Base-by-base conservation (phyloP, 1,284 basidiomycete genomes). In the Microbotryum intermedium region DNA sequence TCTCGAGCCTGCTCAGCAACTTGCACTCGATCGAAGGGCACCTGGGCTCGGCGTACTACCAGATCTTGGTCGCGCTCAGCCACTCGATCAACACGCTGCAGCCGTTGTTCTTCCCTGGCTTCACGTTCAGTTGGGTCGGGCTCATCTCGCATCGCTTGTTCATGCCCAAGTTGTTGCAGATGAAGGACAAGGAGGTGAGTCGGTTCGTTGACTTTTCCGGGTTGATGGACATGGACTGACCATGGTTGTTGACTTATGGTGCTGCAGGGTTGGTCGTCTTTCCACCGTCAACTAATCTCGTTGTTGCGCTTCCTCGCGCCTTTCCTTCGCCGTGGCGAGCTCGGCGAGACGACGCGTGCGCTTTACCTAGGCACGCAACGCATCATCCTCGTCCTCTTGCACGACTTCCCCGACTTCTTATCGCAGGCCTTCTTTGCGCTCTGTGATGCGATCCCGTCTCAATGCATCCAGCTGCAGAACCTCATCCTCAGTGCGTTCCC, bases 391-490 rank as follows among this genome's bases (percentile, higher is more conserved):
- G 90, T 98, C 60, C 84, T 98, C 60, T 83, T 98, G 59, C 94
- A 98, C 77, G 95, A 98, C 78, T 97, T 97, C 81, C 94, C 94
- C 11, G 93, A 97, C 68, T 98, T 97, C 80, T 81, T 99, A 64
- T 88, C 87, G 74, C 90, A 94, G 77, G 92, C 95, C 75, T 94
- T 97, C 77, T 93, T 95, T 79, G 87, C 88, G 50, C 83, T 99
- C 50, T 91, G 90, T 73, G 93, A 97, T 68, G 85, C 83, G 63
- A 88, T 98, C 66, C 95, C 95, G 50, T 79, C 86, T 21, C 85
- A 88, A 70, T 97, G 93, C 81, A 86, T 94, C 64, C 95, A 99
- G 77, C 82, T 98, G 61, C 88, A 91, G 71, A 99, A 98, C 78
- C 85, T 99, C 76, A 85, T 98, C 66, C 85, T 97, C 62, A 89